These are phyloP conservation scores for Aaosphaeria pasadenensis DNA, from an alignment of 2,329 filamentous ascomycete genomes.

Conservation along the genomic window DNA sequence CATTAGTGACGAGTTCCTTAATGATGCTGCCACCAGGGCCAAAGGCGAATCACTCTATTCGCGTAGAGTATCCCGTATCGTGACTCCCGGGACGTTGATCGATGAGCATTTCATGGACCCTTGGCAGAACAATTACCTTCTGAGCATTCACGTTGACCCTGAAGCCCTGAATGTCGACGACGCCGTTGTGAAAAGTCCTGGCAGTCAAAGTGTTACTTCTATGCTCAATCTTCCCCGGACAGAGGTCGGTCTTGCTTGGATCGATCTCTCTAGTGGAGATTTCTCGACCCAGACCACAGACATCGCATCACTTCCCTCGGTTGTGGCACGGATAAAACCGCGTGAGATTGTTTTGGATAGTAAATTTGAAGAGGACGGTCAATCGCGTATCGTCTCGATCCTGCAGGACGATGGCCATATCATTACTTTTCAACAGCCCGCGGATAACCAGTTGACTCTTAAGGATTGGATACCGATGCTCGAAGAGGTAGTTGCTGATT, in stretches of 20 bases:
- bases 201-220: constrained; percentile 26
- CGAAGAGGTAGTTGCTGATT: constrained; percentile 64
- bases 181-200: constrained; percentile 22
- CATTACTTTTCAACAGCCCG: constrained; percentile 65
- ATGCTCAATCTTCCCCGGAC: constrained; percentile 38
- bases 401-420: constrained; percentile 73
- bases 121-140: constrained; percentile 87
- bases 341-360: constrained; percentile 77
- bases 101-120: constrained; percentile 98
- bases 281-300: constrained; percentile 82
- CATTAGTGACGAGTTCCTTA: constrained; percentile 87
- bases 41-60: constrained; percentile 83
- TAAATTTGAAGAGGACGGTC: constrained; percentile 52
- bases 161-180: constrained; percentile 19
- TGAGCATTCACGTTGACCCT: constrained; percentile 68
- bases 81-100: constrained; percentile 93
- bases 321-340: constrained; percentile 77
- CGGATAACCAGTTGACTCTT: constrained; percentile 46
- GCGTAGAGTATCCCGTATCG: constrained; percentile 77
- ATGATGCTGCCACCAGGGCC: constrained; percentile 65
- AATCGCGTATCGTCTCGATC: constrained; percentile 61
- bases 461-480: constrained; percentile 73
- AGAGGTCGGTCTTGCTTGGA: constrained; percentile 79
- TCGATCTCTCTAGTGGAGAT: constrained; percentile 91
- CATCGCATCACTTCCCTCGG: constrained; percentile 69